phyloP scores from a whole-genome alignment of 192 early-diverging fungal genomes.

The Entomortierella chlamydospora region DNA sequence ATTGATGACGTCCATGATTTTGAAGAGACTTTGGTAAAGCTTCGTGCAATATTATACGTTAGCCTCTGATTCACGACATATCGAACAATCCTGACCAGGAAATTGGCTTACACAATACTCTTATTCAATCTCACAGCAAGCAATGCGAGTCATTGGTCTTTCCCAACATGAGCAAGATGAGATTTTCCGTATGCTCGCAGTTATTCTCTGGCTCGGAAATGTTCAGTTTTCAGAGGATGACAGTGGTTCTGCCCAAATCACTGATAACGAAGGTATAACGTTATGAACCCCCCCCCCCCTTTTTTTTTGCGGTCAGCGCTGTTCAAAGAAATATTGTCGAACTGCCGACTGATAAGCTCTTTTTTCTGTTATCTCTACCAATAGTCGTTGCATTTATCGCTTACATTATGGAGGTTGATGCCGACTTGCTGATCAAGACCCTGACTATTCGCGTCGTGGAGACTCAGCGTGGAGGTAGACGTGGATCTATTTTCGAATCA shows the following conservation, averaged over 20 bases:
- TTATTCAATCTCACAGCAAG: constrained; percentile 57
- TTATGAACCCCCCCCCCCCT: too few species aligned
- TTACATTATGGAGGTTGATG: constrained; percentile 74
- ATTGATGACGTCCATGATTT: constrained; percentile 93
- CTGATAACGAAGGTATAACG: constrained; percentile 64
- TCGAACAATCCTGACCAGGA: too few species aligned
- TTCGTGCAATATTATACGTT: too few species aligned
- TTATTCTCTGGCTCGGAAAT: constrained; percentile 97
- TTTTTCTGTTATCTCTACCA: neutral
- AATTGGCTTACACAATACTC: too few species aligned
- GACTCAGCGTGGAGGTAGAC: constrained; percentile 78
- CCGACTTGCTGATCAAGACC: constrained; percentile 68
- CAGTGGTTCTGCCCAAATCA: constrained; percentile 74
- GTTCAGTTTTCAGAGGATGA: constrained; percentile 88
- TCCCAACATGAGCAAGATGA: constrained; percentile 81
- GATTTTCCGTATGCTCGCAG: constrained; percentile 93
- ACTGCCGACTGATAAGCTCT: neutral
- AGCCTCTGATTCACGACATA: too few species aligned
- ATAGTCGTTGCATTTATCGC: constrained; percentile 78
- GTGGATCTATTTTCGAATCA: constrained; percentile 84
- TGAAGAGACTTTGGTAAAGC: constrained; percentile 82
- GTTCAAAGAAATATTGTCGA: too few species aligned
- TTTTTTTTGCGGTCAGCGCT: too few species aligned
- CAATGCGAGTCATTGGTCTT: constrained; percentile 95
- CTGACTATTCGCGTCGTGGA: constrained; percentile 79